Evolutionary conservation across 1,284 basidiomycete species (phyloP).

Genomic region (Sporisorium exsertum): DNA sequence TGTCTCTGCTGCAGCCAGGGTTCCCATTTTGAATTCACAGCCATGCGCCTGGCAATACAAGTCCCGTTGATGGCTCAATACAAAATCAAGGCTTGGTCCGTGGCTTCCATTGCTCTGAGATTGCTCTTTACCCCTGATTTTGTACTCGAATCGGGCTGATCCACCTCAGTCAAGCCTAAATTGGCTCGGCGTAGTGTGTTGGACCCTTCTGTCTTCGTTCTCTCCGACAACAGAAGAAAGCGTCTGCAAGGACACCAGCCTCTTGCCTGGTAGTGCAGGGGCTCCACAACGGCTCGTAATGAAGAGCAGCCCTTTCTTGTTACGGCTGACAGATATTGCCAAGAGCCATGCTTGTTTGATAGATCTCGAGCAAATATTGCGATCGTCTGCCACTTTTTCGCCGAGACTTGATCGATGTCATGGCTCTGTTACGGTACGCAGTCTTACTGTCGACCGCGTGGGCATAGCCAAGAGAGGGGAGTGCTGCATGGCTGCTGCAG

Average conservation of each 20-base stretch:
- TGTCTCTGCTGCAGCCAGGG: neutral
- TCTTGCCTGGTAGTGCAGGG: neutral
- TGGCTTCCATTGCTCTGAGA: too few relatives aligned
- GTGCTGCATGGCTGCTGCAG: neutral
- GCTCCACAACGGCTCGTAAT: too few relatives aligned
- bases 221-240: too few relatives aligned
- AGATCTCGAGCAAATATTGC: neutral
- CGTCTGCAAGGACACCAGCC: neutral
- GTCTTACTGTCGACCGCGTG: neutral
- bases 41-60: neutral
- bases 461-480: neutral
- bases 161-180: neutral
- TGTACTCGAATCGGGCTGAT: too few relatives aligned
- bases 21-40: neutral
- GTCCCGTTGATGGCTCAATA: neutral
- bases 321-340: too few relatives aligned
- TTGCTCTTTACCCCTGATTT: too few relatives aligned
- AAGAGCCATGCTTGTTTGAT: too few relatives aligned
- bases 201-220: neutral
- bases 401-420: neutral
- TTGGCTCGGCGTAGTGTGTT: too few relatives aligned
- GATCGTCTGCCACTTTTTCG: neutral
- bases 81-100: neutral
- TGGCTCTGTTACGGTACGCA: neutral
- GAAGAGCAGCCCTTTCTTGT: neutral